Evolutionary conservation across 495 filamentous ascomycete genomes (phyloP), one percentile per base, ranked within the genome.

Genomic region (Aspergillus baeticus): DNA sequence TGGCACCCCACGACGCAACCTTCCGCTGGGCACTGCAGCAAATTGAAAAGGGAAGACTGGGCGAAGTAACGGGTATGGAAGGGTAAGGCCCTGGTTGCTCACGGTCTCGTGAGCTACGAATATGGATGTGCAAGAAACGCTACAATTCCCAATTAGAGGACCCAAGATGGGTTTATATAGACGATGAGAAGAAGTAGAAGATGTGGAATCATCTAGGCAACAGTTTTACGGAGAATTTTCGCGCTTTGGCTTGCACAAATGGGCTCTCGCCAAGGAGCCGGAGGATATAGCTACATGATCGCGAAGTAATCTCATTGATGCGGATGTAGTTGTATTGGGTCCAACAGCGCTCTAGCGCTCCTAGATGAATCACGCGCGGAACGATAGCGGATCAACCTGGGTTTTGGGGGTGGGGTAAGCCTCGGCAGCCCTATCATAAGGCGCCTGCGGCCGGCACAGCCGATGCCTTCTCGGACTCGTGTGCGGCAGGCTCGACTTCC

Each of bases 401-500:
- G 13, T 50, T 51, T 26, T 14, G 37, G 36, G n/a, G 14, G 36
- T 41, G 33, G 47, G 34, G 47, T 37, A 37, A 26, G 6, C 21
- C 11, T 50, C 34, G 37, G 34, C 20, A 50, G 47, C 34, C 47
- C 34, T 50, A 37, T 50, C 47, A 61, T 54, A 55, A 49, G 37
- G 45, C 36, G 1, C 46, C 56, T 63, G 60, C 55, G 55, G 60
- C 60, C 60, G 42, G 60, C 56, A 48, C 61, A 59, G 56, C 21
- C 5, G 56, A 48, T 18, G 20, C 14, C 18, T 50, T 43, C 41
- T 56, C 39, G 29, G 44, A 14, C 18, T 56, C 14, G 4, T 18
- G 17, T 6, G 36, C 37, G 21, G 31, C 34, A 35, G 46, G 14
- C 13, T 53, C 48, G 14, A 38, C 35, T 11, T 36, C 31, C 14